Evolutionary conservation across 2,329 filamentous ascomycete genomes (phyloP).

Genomic region (Epicoccum nigrum): DNA sequence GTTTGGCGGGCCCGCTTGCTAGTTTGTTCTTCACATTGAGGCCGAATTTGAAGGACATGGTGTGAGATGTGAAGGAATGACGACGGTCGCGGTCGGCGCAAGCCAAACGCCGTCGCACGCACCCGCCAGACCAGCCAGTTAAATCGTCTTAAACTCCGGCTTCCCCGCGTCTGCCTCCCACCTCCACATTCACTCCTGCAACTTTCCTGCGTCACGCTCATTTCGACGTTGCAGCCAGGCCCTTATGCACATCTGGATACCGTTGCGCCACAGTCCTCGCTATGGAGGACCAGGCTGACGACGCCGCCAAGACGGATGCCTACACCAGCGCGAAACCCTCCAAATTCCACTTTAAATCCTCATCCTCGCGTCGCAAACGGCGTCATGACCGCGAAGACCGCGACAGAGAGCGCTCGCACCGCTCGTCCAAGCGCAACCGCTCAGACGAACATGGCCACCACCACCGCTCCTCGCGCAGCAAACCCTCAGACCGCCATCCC

Average conservation of each 20-base stretch:
- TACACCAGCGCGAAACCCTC: conserved; percentile 39
- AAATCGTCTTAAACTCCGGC: conserved; percentile 32
- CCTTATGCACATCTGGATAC: conserved; percentile 26
- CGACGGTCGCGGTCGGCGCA: background rate
- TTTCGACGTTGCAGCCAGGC: background rate
- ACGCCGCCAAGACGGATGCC: conserved; percentile 22
- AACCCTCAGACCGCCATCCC: conserved; percentile 26
- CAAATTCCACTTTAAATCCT: conserved; percentile 50
- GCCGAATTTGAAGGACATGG: conserved; percentile 59
- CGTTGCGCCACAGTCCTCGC: conserved; percentile 18
- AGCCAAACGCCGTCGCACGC: conserved; percentile 27
- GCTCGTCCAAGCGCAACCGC: conserved; percentile 21
- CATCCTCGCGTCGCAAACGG: conserved; percentile 29
- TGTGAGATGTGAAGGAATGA: conserved; percentile 16
- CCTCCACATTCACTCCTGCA: background rate
- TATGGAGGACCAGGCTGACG: conserved; percentile 41
- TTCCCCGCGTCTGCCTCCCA: conserved; percentile 23
- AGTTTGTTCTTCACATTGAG: conserved; percentile 66
- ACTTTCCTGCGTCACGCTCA: too few relatives aligned
- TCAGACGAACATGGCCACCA: conserved; percentile 10
- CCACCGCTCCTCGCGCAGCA: conserved; percentile 25
- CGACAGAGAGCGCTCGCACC: conserved; percentile 8
- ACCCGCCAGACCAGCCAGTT: conserved; percentile 38
- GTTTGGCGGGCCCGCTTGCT: conserved; percentile 24
- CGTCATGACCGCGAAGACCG: conserved; percentile 21